phyloP scores from a whole-genome alignment of 2,329 filamentous ascomycete species.

The Exophiala sp. region DNA sequence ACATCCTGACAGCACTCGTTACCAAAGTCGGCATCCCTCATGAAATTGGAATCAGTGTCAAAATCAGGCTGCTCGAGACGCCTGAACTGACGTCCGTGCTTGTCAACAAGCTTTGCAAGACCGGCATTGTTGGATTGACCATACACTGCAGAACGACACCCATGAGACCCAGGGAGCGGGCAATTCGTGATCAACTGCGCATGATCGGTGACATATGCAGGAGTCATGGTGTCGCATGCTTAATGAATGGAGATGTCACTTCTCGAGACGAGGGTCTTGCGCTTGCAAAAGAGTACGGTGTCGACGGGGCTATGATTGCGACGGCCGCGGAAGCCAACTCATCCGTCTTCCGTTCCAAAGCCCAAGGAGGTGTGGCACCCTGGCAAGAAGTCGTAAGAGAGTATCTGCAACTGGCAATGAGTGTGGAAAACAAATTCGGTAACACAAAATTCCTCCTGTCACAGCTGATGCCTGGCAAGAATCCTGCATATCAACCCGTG shows the following conservation, averaged over 20 bases:
- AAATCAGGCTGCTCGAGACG: conserved; percentile 82
- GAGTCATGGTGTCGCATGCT: conserved; percentile 78
- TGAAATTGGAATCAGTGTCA: conserved; percentile 91
- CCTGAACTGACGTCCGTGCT: conserved; percentile 68
- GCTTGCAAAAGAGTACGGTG: conserved; percentile 72
- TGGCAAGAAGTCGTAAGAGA: conserved; percentile 74
- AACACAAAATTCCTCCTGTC: conserved; percentile 90
- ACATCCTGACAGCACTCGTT: conserved; percentile 79
- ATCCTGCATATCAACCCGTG: conserved; percentile 56
- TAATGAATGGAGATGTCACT: conserved; percentile 92
- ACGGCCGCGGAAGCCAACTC: conserved; percentile 86
- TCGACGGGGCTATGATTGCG: conserved; percentile 95
- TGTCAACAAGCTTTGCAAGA: conserved; percentile 70
- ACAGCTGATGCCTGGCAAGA: conserved; percentile 79
- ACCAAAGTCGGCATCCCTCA: conserved; percentile 68
- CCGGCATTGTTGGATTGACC: conserved; percentile 86
- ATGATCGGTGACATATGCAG: conserved; percentile 79
- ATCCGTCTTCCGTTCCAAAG: conserved; percentile 69
- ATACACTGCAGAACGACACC: conserved; percentile 88
- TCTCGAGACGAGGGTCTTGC: conserved; percentile 64
- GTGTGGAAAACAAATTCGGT: conserved; percentile 76
- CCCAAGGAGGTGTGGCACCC: conserved; percentile 61
- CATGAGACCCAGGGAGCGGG: conserved; percentile 85
- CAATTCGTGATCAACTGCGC: conserved; percentile 74
- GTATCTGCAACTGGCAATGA: conserved; percentile 67